Evolutionary conservation across 192 early-diverging fungal genomes (phyloP), one percentile per base, ranked within the genome.

Genomic region (Podila verticillata): DNA sequence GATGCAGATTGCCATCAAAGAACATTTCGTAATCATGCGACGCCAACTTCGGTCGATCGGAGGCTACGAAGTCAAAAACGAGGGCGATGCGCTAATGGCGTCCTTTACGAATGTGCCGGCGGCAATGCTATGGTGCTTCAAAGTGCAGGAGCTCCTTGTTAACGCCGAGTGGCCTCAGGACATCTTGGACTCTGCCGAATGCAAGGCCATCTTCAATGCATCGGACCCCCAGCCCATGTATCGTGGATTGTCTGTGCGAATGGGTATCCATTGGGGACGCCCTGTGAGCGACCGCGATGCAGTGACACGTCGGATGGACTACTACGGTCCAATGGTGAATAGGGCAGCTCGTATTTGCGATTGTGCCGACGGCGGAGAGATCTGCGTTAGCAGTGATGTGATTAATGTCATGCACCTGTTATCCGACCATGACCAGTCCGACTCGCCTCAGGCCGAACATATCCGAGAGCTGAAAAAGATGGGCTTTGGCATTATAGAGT

Each of bases 1-100:
- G 0, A 97, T 97, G 96, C 86, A 92, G 56, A 86, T 89, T 59
- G 95, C 96, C 2, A 94, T 96, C 75, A 93, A 95, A 81, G 88
- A 91, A 20, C 96, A 97, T 79, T 94, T 96, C 70, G 64, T 81
- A 48, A 86, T 93, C 6, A 95, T 97, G 94, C 87, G 96, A 12
- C 89, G 93, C 61, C 87, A 92, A 54, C 83, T 97, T 34, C 89
- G 93, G 58, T 88, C 87, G 28, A 91, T 93, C 57, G 94, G 95
- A 39, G 96, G 96, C 22, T 97, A 97, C 68, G 96, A 97, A 72
- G 96, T 97, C 51, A 97, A 97, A 75, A 97, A 95, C 2, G 96
- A 97, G 84, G 96, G 96, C 58, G 96, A 97, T 71, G 95, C 95
- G 20, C 94, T 97, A 73, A 97, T 97, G 93, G 95, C 96, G 24